Evolutionary conservation across 345 rosid genomes (phyloP).

Genomic region (Turnera subulata): DNA sequence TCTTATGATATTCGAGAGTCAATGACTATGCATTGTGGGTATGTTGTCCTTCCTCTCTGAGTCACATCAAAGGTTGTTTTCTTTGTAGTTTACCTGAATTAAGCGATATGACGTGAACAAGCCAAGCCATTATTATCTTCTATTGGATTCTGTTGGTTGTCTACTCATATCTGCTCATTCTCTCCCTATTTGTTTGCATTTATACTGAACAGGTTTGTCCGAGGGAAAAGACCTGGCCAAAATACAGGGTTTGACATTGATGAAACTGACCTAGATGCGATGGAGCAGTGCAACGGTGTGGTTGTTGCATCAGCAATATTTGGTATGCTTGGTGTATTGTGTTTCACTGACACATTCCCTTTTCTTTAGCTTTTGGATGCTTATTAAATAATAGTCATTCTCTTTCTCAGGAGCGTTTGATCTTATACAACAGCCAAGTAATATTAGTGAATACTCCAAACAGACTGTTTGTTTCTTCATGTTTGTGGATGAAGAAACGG

Average conservation of each 20-base stretch:
- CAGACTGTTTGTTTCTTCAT: conserved; percentile 81
- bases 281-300: conserved; percentile 84
- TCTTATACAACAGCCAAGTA: conserved; percentile 74
- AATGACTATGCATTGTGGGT: conserved; percentile 94
- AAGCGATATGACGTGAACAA: not conserved
- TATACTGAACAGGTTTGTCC: conserved; percentile 58
- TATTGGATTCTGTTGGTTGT: conserved; percentile 9
- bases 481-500: conserved; percentile 97
- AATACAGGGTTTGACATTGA: conserved; percentile 87
- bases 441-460: conserved; percentile 71
- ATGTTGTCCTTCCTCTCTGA: conserved; percentile 23
- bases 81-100: too few relatives aligned
- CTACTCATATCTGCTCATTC: not conserved
- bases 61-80: not conserved
- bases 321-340: conserved; percentile 43
- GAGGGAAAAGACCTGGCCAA: conserved; percentile 77
- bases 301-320: conserved; percentile 97
- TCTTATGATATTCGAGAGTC: conserved; percentile 78
- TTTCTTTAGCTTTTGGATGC: conserved; percentile 5
- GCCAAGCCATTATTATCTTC: too few relatives aligned
- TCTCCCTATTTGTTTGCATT: conserved; percentile 6
- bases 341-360: conserved; percentile 8
- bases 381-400: conserved; percentile 18
- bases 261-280: conserved; percentile 71
- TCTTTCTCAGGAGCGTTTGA: conserved; percentile 79